Evolutionary conservation across 2,329 filamentous ascomycete species (phyloP).

Genomic region (Bipolaris victoriae): DNA sequence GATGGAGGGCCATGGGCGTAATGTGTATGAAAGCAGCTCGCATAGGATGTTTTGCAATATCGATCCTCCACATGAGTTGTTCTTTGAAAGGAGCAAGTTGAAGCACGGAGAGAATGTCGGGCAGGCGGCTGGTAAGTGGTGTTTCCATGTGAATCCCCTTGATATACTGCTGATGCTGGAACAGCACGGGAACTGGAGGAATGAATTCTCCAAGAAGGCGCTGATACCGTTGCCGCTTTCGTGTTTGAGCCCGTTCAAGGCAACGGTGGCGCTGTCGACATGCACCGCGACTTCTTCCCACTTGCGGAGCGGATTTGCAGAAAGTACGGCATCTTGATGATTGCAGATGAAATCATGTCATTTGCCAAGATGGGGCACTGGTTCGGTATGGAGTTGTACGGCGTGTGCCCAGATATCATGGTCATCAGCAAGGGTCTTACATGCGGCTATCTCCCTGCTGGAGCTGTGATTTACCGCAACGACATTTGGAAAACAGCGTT

Average conservation of each 20-base stretch:
- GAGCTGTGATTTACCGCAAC: not conserved
- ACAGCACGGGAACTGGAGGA: not conserved
- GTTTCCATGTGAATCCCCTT: not conserved
- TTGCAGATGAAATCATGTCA: not conserved
- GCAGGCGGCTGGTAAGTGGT: not conserved
- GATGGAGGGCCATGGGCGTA: not conserved
- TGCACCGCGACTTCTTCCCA: not conserved
- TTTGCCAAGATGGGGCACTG: not conserved
- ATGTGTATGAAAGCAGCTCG: not conserved
- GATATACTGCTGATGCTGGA: not conserved
- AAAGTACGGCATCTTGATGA: not conserved
- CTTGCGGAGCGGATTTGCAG: not conserved
- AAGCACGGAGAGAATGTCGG: not conserved
- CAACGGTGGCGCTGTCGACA: not conserved
- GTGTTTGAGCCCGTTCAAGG: not conserved
- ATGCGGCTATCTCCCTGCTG: not conserved
- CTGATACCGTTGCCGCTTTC: not conserved
- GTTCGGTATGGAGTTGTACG: not conserved
- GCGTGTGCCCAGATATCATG: not conserved
- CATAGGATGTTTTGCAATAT: constrained; percentile 1
- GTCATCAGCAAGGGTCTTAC: not conserved
- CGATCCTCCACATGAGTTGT: not conserved
- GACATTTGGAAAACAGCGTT: not conserved
- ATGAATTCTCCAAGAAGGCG: not conserved
- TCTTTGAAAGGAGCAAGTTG: not conserved